Evolutionary conservation across 2,329 filamentous ascomycete species (phyloP), one percentile per base, ranked within the genome.

Genomic region (Sporothrix pallida): DNA sequence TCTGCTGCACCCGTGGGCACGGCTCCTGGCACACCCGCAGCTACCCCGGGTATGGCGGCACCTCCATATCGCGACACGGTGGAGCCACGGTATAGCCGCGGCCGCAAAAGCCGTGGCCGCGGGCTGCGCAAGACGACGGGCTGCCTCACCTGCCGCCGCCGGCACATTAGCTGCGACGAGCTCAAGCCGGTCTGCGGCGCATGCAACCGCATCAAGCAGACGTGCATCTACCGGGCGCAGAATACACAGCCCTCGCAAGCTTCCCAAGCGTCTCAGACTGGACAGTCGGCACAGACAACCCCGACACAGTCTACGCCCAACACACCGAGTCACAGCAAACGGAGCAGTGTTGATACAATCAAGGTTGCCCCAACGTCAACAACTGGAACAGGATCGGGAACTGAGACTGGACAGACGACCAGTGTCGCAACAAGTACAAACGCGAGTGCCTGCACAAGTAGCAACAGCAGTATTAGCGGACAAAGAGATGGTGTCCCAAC

Each of bases 141-240:
- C 9, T 60, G 56, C 37, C 78, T 83, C 56, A 84, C 82, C n/a
- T 86, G 84, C 76, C 82, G 84, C 69, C 81, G 81, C 73, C 79
- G 85, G 73, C 83, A 86, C 74, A 84, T 86, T 77, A 87, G 87
- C 79, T 87, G 85, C 76, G 84, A 86, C 75, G 85, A 86, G 79
- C 46, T 48, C 70, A 72, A 76, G 70, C 48, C 67, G 44, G 46
- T 74, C 7, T 50, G 20, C 65, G 52, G 63, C 26, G 50, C 42
- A 1, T 60, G 70, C 31, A 37, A 44, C 50, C 17, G 62, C 17
- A 44, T 52, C 26, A 31, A 46, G 12, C 56, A 60, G 56, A 37
- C 56, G 3, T 60, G 56, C 56, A 60, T 37, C 56, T 60, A 60
- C 23, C 23, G 56, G 23, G 1, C 23, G 3, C 56, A 31, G 56